phyloP scores from a whole-genome alignment of 768 basidiomycete species.

The Trametes gibbosa region DNA sequence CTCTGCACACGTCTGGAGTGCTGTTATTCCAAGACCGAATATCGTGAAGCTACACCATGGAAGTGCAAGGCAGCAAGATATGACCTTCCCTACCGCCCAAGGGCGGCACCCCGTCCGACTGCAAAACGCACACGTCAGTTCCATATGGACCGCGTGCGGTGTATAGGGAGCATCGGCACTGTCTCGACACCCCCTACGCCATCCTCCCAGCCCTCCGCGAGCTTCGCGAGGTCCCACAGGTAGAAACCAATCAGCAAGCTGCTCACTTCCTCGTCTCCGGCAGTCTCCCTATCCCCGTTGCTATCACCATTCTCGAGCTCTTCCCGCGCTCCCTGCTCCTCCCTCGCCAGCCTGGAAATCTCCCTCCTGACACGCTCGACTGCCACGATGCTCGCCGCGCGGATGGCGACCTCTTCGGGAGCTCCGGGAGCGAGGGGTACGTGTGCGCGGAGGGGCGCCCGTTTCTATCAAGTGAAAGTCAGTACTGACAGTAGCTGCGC shows the following conservation, averaged over 20 bases:
- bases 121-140: no score
- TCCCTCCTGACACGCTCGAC: conserved; percentile 71
- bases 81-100: no score
- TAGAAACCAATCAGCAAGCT: conserved; percentile 90
- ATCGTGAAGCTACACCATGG: no score
- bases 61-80: no score
- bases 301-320: no score
- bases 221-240: conserved; percentile 85
- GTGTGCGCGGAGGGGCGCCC: conserved; percentile 45
- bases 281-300: conserved; percentile 16
- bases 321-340: no score
- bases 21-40: no score
- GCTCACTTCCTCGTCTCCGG: conserved; percentile 36
- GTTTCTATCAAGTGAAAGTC: no score
- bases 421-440: conserved; percentile 52
- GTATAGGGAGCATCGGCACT: conserved; percentile 60
- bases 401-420: conserved; percentile 71
- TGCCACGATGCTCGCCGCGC: conserved; percentile 76
- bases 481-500: no score
- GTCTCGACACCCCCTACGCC: conserved; percentile 55
- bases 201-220: conserved; percentile 61
- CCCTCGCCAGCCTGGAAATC: conserved; percentile 37
- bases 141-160: conserved; percentile 84
- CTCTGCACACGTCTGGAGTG: no score
- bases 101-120: no score